Conservation (phyloP, 495 filamentous ascomycete genomes). For the Penicillium malachiteum region DNA sequence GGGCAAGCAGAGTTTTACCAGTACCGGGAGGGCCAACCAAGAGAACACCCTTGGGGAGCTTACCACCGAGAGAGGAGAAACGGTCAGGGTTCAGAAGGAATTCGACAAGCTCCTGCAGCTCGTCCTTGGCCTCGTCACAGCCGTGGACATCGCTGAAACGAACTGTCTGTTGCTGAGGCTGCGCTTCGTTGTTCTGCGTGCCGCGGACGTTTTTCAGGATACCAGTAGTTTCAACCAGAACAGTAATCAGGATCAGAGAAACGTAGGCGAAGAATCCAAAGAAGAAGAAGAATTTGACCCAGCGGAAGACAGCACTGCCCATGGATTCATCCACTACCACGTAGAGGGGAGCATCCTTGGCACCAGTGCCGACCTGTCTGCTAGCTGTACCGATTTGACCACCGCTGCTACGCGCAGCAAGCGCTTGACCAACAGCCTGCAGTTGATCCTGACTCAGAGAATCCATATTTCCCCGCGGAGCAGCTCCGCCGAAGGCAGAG, state of each 20-base stretch:
- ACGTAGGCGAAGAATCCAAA: slow-evolving; percentile 76
- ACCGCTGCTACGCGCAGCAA: slow-evolving; percentile 71
- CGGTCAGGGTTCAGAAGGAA: slow-evolving; percentile 89
- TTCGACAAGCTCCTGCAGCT: slow-evolving; percentile 94
- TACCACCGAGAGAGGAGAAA: slow-evolving; percentile 89
- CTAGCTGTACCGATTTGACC: slow-evolving; percentile 52
- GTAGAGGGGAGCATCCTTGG: slow-evolving; percentile 78
- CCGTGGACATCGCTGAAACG: slow-evolving; percentile 95
- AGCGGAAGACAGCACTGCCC: slow-evolving; percentile 76
- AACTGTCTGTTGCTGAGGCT: slow-evolving; percentile 83
- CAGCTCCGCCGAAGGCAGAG: not conserved
- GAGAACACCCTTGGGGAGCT: slow-evolving; percentile 93
- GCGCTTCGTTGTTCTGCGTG: slow-evolving; percentile 72
- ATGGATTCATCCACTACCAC: slow-evolving; percentile 94
- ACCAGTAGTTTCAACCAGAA: slow-evolving; percentile 75
- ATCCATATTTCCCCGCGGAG: slow-evolving; percentile 20
- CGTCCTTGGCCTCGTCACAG: slow-evolving; percentile 97
- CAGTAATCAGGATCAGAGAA: slow-evolving; percentile 67
- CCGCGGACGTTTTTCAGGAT: slow-evolving; percentile 75
- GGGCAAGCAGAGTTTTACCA: slow-evolving; percentile 95
- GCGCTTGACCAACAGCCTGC: slow-evolving; percentile 83
- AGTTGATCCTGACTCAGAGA: slow-evolving; percentile 60
- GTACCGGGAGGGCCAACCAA: slow-evolving; percentile 95
- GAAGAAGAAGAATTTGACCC: slow-evolving; percentile 80
- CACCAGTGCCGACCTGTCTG: slow-evolving; percentile 57